Percentiles rank a stretch among this genome's conserved stretches.
Evolutionary conservation across 345 rosid species (phyloP).

Genomic region (Gossypium australe): DNA sequence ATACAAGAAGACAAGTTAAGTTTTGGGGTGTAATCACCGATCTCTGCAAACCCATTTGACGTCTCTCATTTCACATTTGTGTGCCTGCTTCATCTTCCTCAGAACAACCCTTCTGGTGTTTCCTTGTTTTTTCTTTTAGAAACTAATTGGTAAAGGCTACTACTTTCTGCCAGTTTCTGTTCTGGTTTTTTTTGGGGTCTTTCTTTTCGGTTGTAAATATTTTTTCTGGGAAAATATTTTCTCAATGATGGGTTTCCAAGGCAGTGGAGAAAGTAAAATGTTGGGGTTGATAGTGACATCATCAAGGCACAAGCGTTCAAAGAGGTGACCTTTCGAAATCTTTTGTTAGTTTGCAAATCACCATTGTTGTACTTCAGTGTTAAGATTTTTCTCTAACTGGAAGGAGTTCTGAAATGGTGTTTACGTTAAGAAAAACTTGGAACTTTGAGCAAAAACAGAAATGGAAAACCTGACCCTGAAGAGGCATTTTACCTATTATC

Average conservation of each 20-base stretch:
- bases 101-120: constrained; percentile 13
- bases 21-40: constrained; percentile 21
- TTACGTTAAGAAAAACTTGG: constrained; percentile 7
- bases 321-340: constrained; percentile 50
- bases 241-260: constrained; percentile 53
- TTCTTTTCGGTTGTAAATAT: background rate
- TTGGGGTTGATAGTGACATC: constrained; percentile 46
- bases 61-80: background rate
- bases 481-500: constrained; percentile 1
- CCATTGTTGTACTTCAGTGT: background rate
- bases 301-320: constrained; percentile 69
- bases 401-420: constrained; percentile 21
- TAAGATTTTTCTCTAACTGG: constrained; percentile 19
- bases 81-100: constrained; percentile 6
- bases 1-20: constrained; percentile 25
- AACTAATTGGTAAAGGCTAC: constrained; percentile 24
- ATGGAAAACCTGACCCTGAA: constrained; percentile 2
- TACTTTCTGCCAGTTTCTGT: background rate
- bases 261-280: constrained; percentile 40
- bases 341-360: constrained; percentile 27
- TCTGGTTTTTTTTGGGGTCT: constrained; percentile 5
- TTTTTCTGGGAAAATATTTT: constrained; percentile 13
- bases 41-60: constrained; percentile 19
- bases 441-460: constrained; percentile 18
- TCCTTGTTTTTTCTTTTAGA: constrained; percentile 15